Conservation (phyloP, 768 basidiomycete species). For the Galerina marginata region DNA sequence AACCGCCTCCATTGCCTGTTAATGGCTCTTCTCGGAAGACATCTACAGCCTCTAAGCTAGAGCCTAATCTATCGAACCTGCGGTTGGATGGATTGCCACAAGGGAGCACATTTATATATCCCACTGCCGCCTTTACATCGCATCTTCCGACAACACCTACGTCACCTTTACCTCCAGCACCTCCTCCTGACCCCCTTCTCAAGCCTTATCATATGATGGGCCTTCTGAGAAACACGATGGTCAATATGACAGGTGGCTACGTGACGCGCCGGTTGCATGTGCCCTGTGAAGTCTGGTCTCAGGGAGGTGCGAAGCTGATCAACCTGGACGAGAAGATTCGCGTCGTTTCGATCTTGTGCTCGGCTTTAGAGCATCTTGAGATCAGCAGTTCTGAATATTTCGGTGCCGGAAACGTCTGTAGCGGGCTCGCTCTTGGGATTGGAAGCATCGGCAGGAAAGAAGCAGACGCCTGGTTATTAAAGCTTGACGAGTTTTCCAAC, state of each 20-base stretch:
- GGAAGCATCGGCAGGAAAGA: constrained; percentile 79
- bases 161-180: constrained; percentile 76
- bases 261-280: constrained; percentile 86
- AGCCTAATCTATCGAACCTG: constrained; percentile 52
- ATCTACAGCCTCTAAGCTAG: constrained; percentile 65
- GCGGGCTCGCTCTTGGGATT: constrained; percentile 74
- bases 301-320: constrained; percentile 83
- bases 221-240: constrained; percentile 80
- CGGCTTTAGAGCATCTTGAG: constrained; percentile 81
- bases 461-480: constrained; percentile 77
- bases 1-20: constrained; percentile 57
- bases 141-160: constrained; percentile 76
- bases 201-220: constrained; percentile 94
- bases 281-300: constrained; percentile 90
- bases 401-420: constrained; percentile 80
- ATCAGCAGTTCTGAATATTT: constrained; percentile 73
- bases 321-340: constrained; percentile 87
- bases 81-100: constrained; percentile 29
- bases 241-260: constrained; percentile 82
- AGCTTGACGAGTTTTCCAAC: constrained; percentile 80
- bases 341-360: constrained; percentile 78
- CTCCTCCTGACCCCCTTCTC: constrained; percentile 74
- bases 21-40: constrained; percentile 59
- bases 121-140: constrained; percentile 31
- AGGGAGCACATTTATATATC: constrained; percentile 11